Conservation (phyloP, 441 rosid species). For the Omphalea diandra region DNA sequence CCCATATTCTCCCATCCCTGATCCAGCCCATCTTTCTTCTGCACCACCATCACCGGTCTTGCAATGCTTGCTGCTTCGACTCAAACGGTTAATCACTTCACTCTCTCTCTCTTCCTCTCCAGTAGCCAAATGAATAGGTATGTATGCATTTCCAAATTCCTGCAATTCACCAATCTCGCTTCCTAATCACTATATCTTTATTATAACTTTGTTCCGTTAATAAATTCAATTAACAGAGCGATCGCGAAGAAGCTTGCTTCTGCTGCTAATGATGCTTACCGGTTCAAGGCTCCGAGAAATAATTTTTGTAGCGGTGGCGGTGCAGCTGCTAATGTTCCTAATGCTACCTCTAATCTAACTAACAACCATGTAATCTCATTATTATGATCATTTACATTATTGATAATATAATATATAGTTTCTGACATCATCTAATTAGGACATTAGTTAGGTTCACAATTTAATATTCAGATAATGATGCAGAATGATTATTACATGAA, state of each 20-base stretch:
- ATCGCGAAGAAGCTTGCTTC: conserved; percentile 34
- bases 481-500: neutral
- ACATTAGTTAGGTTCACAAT: too few relatives aligned
- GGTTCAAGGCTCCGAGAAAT: conserved; percentile 32
- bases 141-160: neutral
- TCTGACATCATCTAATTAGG: too few relatives aligned
- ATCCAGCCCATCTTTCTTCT: neutral
- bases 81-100: too few relatives aligned
- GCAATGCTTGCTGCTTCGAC: too few relatives aligned
- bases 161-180: neutral
- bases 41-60: neutral
- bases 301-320: conserved; percentile 31
- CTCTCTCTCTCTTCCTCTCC: neutral
- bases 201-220: neutral
- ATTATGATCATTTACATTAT: too few relatives aligned
- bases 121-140: conserved; percentile 29
- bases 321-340: conserved; percentile 24
- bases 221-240: conserved; percentile 31
- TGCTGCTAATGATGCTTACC: conserved; percentile 20
- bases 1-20: neutral
- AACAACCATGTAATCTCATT: conserved; percentile 31
- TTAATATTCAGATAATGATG: too few relatives aligned
- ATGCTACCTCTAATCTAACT: conserved; percentile 18
- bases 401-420: too few relatives aligned
- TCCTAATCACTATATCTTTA: neutral